These are phyloP conservation scores for Erodium maritimum DNA, from an alignment of 345 rosid genomes.

Conservation along the genomic window DNA sequence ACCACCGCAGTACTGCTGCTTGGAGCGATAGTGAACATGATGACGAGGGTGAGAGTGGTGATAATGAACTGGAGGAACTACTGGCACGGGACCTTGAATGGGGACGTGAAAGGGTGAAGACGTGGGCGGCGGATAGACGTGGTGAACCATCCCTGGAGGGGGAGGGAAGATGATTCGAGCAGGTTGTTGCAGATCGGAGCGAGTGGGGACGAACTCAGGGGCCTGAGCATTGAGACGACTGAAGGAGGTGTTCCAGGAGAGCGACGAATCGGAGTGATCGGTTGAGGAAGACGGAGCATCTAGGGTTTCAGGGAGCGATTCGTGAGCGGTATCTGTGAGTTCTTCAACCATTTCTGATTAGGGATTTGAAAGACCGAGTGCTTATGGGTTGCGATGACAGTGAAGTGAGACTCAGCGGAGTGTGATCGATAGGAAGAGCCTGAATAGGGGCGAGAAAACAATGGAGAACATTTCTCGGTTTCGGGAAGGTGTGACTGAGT, in stretches of 20 bases:
- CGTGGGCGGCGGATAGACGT: conserved; percentile 13
- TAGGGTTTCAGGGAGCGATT: conserved; percentile 25
- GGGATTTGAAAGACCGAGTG: background rate
- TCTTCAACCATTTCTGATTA: background rate
- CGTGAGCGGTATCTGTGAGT: conserved; percentile 14
- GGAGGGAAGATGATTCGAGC: conserved; percentile 8
- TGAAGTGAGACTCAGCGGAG: no score
- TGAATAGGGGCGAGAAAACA: background rate
- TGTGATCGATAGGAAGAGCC: background rate
- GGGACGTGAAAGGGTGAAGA: conserved; percentile 24
- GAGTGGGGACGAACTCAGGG: conserved; percentile 79
- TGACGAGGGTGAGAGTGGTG: conserved; percentile 30
- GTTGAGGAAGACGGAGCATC: conserved; percentile 9
- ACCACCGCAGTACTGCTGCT: background rate
- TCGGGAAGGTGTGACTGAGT: no score
- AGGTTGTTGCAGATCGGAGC: conserved; percentile 5
- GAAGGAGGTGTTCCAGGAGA: conserved; percentile 31
- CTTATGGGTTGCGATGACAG: background rate
- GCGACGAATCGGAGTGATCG: conserved; percentile 14
- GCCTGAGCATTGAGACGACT: conserved; percentile 87
- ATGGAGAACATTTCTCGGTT: background rate
- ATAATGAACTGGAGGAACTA: conserved; percentile 23
- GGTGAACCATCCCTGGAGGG: conserved; percentile 11
- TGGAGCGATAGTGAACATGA: conserved; percentile 7
- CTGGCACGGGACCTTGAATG: conserved; percentile 8